Percentiles rank a stretch among this genome's conserved stretches.
phyloP scores from a whole-genome alignment of 163 green algal genomes.

The Scenedesmus sp. region DNA sequence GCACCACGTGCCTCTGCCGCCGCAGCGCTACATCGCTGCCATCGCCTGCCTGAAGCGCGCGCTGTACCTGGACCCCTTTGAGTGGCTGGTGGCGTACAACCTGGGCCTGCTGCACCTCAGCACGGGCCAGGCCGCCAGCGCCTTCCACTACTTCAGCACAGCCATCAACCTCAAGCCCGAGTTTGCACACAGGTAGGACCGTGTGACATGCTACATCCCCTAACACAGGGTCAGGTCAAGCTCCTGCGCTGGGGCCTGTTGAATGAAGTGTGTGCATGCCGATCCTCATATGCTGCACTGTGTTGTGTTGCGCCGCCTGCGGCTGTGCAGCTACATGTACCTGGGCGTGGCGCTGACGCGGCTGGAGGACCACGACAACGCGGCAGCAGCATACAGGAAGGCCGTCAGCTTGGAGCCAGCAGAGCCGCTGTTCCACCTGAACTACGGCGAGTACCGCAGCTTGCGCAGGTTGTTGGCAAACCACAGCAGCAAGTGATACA shows the following conservation, averaged over 20 bases:
- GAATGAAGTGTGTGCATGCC: neutral
- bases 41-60: slow-evolving; percentile 84
- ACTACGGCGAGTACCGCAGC: slow-evolving; percentile 69
- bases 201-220: neutral
- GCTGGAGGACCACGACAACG: slow-evolving; percentile 86
- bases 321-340: slow-evolving; percentile 78
- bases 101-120: slow-evolving; percentile 82
- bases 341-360: slow-evolving; percentile 73
- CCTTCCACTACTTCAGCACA: slow-evolving; percentile 85
- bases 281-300: neutral
- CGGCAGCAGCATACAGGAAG: slow-evolving; percentile 80
- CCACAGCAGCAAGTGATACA: too few species aligned
- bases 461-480: neutral
- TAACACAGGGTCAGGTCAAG: neutral
- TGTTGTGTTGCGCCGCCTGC: neutral
- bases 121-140: slow-evolving; percentile 79
- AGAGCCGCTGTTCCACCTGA: slow-evolving; percentile 80
- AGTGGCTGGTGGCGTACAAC: slow-evolving; percentile 90
- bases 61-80: slow-evolving; percentile 82
- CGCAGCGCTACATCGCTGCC: slow-evolving; percentile 79
- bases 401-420: slow-evolving; percentile 73
- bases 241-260: neutral
- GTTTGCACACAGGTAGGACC: slow-evolving; percentile 68
- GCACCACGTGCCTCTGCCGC: neutral
- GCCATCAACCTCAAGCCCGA: slow-evolving; percentile 86